These are phyloP conservation scores for Cephalotrichum gorgonifer DNA, from an alignment of 2,329 filamentous ascomycete genomes.

Conservation along the genomic window DNA sequence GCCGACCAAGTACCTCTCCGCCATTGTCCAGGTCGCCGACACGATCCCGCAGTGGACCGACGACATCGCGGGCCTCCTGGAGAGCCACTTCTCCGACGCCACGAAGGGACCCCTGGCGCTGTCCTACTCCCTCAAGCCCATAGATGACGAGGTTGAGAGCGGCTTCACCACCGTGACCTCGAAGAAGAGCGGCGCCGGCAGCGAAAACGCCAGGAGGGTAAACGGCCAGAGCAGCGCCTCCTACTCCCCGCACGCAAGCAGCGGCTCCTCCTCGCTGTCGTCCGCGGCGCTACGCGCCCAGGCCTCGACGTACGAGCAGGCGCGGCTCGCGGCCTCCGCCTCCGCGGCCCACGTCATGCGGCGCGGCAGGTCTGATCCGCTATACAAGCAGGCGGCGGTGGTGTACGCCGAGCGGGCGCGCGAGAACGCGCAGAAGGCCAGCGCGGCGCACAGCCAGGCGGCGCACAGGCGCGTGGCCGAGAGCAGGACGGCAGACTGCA, in stretches of 20 bases:
- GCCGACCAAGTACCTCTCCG: slow-evolving; percentile 29
- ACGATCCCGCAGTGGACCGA: slow-evolving; percentile 21
- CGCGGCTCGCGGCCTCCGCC: slow-evolving; percentile 18
- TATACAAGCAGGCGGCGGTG: slow-evolving; percentile 65
- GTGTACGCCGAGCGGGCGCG: slow-evolving; percentile 66
- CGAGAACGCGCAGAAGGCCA: slow-evolving; percentile 38
- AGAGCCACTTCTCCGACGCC: slow-evolving; percentile 28
- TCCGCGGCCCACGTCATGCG: slow-evolving; percentile 31
- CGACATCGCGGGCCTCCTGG: slow-evolving; percentile 30
- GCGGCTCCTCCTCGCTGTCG: neutral
- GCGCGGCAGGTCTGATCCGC: slow-evolving; percentile 53
- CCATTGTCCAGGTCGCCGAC: slow-evolving; percentile 29
- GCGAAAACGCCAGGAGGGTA: slow-evolving; percentile 9
- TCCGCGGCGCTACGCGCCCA: neutral
- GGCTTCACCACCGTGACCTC: neutral
- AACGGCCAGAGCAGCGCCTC: too few species aligned
- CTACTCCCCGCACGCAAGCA: too few species aligned
- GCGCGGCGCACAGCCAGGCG: slow-evolving; percentile 20
- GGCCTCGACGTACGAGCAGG: neutral
- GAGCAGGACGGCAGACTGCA: slow-evolving; percentile 48
- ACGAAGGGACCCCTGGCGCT: slow-evolving; percentile 24
- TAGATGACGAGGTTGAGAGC: slow-evolving; percentile 19
- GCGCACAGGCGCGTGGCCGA: slow-evolving; percentile 60
- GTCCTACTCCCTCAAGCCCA: slow-evolving; percentile 26
- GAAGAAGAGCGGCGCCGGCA: slow-evolving; percentile 6